Base-by-base conservation (phyloP, 2,329 filamentous ascomycete genomes). In the Curvularia verruculosa region DNA sequence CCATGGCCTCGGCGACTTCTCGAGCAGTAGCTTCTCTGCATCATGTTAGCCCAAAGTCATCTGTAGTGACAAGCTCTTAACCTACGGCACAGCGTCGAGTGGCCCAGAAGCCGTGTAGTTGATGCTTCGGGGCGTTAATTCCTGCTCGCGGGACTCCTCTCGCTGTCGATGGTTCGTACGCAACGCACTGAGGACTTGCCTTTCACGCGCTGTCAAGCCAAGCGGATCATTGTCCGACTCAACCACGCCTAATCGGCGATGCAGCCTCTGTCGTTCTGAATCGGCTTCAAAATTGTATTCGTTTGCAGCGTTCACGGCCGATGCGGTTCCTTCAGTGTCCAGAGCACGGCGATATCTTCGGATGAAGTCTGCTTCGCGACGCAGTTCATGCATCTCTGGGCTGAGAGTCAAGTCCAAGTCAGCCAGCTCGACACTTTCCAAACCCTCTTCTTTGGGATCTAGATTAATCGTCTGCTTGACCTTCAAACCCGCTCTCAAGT, bases 381-480 rank as follows among this genome's bases (percentile, higher is more conserved):
- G 78, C 75, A 73, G 77, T 52, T 85, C 81, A 49, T 84, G 75
- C 36, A 84, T 77, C 53, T 75, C 61, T 47, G 69, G 65, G 28
- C 56, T 64, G 24, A 76, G 49, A n/a, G 64, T 69, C 43, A 71
- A 24, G 31, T 75, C 71, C 43, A 73, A 80, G 54, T 88, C 85
- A 7, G 83, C 81, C 12, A 88, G 80, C 43, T 81, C 78, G 18
- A 88, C 71, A 56, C 83, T 83, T 52, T 86, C 81, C 48, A 87
- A 83, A 3, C 81, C 82, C 24, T 84, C 82, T 28, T 80, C 78
- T 50, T 85, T 81, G 13, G 81, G 80, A 63, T 87, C 84, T 40
- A 94, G 81, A 26, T 84, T 79, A 28, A 95, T 80, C 29, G 89
- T 83, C 71, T 95, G 91, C 44, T 88, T 86, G 49, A 85, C 82